Evolutionary conservation across 1,284 basidiomycete species (phyloP).

Genomic region (Apiotrichum montevideense): DNA sequence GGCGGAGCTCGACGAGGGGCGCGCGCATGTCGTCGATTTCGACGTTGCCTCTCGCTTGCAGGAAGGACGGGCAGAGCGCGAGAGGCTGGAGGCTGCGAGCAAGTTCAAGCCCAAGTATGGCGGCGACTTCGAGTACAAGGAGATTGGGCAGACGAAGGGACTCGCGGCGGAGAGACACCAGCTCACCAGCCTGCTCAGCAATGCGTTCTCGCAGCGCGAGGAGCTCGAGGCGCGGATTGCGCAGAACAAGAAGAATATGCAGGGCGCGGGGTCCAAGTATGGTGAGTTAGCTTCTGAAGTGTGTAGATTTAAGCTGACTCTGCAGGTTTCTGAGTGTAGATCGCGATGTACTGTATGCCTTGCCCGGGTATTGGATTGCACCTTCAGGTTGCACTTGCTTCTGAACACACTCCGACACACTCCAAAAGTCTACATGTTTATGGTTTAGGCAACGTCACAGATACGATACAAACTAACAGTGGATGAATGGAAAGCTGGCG

Average conservation of each 20-base stretch:
- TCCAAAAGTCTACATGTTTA: too few species aligned
- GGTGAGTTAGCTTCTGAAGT: slow-evolving; percentile 21
- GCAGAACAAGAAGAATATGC: slow-evolving; percentile 44
- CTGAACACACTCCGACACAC: too few species aligned
- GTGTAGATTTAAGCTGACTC: neutral
- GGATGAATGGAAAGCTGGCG: too few species aligned
- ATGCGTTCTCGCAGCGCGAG: slow-evolving; percentile 37
- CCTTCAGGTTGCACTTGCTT: too few species aligned
- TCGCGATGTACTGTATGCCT: neutral
- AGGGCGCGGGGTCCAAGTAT: slow-evolving; percentile 39
- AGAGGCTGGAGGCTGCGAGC: slow-evolving; percentile 23
- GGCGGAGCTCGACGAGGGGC: slow-evolving; percentile 34
- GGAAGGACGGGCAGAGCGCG: slow-evolving; percentile 12
- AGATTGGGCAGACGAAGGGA: slow-evolving; percentile 43
- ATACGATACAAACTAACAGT: too few species aligned
- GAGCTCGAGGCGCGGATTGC: slow-evolving; percentile 43
- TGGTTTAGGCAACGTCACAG: too few species aligned
- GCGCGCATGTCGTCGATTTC: slow-evolving; percentile 27
- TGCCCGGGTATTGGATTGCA: too few species aligned
- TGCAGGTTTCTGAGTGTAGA: slow-evolving; percentile 17
- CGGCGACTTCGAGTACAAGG: slow-evolving; percentile 40
- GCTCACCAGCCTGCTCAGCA: slow-evolving; percentile 39
- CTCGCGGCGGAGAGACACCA: slow-evolving; percentile 46
- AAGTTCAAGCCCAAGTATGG: slow-evolving; percentile 26
- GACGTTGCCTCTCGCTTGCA: slow-evolving; percentile 32